Evolutionary conservation across 306 rosid species (phyloP).

Genomic region (Rubus parviflorus): DNA sequence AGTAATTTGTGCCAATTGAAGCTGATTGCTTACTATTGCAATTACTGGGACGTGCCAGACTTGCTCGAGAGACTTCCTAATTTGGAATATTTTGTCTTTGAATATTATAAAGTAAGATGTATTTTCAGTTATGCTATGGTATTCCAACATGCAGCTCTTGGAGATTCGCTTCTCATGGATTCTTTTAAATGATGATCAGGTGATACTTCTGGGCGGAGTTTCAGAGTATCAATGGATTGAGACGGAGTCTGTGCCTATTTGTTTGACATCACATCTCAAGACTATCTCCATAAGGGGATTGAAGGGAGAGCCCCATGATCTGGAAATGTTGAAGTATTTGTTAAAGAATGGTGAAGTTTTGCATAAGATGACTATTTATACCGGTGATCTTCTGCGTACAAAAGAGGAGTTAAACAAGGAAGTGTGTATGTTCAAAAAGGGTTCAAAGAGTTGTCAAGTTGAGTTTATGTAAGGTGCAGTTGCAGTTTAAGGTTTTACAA

Average conservation of each 20-base stretch:
- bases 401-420: no score
- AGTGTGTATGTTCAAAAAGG: no score
- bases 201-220: background rate
- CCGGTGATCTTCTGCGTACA: no score
- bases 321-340: slow-evolving; percentile 7
- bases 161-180: background rate
- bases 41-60: background rate
- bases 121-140: background rate
- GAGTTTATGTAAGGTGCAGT: no score
- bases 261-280: background rate
- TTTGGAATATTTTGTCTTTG: background rate
- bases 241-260: background rate
- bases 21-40: background rate
- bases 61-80: background rate
- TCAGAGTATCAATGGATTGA: background rate
- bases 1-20: slow-evolving; percentile 6
- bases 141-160: background rate
- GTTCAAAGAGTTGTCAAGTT: no score
- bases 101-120: background rate
- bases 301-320: background rate
- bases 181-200: slow-evolving; percentile 1
- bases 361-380: no score
- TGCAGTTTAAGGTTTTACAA: no score
- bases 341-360: no score
- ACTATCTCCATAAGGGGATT: background rate